These are phyloP conservation scores for Hsuehochloa calcarea DNA, from an alignment of 176 grass and related monocot species.

Conservation along the genomic window DNA sequence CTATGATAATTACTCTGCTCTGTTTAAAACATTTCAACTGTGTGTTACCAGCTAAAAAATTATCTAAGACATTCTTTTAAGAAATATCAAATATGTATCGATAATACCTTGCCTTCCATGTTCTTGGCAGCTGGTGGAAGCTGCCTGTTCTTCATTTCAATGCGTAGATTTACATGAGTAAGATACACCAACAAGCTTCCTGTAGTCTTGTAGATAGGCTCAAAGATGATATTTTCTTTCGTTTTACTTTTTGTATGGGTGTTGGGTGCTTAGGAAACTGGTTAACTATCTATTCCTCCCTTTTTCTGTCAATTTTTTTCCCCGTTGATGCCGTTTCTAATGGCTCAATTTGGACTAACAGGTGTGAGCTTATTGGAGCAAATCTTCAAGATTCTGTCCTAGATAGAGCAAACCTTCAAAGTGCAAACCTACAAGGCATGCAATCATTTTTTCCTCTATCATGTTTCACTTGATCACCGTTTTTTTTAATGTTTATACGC, in stretches of 20 bases:
- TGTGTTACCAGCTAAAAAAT: not conserved
- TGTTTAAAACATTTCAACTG: not conserved
- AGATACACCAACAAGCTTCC: constrained; percentile 50
- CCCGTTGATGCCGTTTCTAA: constrained; percentile 10
- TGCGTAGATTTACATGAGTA: constrained; percentile 89
- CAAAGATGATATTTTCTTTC: not conserved
- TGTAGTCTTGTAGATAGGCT: constrained; percentile 15
- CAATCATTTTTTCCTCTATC: not conserved
- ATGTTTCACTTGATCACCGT: not conserved
- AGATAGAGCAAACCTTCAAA: constrained; percentile 86
- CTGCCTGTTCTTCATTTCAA: constrained; percentile 57
- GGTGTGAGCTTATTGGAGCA: constrained; percentile 84
- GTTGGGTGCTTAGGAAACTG: not conserved
- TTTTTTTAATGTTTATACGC: constrained; percentile 12
- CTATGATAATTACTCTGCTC: not conserved
- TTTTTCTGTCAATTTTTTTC: not conserved
- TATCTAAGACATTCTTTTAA: not conserved
- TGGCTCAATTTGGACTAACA: constrained; percentile 34
- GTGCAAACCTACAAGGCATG: constrained; percentile 88
- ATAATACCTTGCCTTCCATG: not conserved
- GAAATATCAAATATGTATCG: constrained; percentile 12
- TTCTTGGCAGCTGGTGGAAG: constrained; percentile 68
- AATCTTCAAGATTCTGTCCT: constrained; percentile 68
- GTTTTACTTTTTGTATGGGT: not conserved
- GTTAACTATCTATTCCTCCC: not conserved